Evolutionary conservation across 768 basidiomycete species (phyloP).

Genomic region (Serendipita sp.): DNA sequence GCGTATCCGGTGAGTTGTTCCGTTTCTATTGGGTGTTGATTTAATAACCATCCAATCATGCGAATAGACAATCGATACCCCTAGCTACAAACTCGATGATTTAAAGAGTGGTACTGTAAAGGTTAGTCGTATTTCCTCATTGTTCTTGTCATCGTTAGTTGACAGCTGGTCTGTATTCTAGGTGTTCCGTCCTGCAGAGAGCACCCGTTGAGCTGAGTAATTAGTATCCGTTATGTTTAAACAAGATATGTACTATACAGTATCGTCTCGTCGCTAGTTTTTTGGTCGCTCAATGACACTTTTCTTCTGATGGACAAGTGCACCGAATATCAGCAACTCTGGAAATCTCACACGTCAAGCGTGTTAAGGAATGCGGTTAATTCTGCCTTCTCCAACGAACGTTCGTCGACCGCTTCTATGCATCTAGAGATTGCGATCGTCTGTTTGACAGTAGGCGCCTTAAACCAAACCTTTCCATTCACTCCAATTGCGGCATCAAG

Average conservation of each 20-base stretch:
- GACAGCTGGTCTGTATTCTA: constrained; percentile 8
- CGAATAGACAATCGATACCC: constrained; percentile 46
- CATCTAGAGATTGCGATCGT: constrained; percentile 63
- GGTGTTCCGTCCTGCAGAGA: constrained; percentile 27
- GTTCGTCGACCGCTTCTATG: constrained; percentile 55
- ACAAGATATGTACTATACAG: neutral
- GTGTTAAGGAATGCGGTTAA: neutral
- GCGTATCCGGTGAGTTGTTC: constrained; percentile 51
- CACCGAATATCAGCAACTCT: no score
- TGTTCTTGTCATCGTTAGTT: neutral
- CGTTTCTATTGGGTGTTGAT: constrained; percentile 6
- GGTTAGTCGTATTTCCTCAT: constrained; percentile 25
- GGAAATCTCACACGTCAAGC: neutral
- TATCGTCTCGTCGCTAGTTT: neutral
- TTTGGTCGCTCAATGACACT: no score
- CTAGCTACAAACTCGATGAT: constrained; percentile 81
- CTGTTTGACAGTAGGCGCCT: constrained; percentile 35
- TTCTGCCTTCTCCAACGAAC: neutral
- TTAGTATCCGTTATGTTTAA: neutral
- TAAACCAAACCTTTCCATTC: constrained; percentile 89
- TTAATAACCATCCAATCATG: neutral
- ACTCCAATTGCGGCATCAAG: constrained; percentile 79
- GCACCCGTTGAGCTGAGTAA: constrained; percentile 16
- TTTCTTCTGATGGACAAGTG: no score
- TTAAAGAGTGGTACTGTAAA: constrained; percentile 71